A percentile compares a stretch with the other conserved stretches of the same genome.
Conservation (phyloP, 768 basidiomycete genomes). For the Boletellus ananiceps region DNA sequence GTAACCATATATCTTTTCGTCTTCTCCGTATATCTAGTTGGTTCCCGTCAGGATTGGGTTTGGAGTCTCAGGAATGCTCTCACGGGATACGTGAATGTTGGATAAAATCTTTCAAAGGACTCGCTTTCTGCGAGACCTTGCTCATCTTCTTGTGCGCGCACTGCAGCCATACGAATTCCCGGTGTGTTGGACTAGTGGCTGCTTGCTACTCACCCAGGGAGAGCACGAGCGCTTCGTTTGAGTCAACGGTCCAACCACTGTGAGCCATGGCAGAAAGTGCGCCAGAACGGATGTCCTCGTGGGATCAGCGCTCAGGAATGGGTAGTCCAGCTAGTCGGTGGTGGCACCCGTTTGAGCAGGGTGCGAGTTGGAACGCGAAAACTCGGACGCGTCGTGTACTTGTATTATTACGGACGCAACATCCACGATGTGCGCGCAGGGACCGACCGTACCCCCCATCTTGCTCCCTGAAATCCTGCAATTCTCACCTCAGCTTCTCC, state of each 20-base stretch:
- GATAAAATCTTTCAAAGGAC: conserved; percentile 66
- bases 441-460: conserved; percentile 24
- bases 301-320: background rate
- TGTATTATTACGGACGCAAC: conserved; percentile 11
- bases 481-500: conserved; percentile 77
- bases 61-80: conserved; percentile 21
- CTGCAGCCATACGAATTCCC: conserved; percentile 34
- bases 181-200: conserved; percentile 1
- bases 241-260: conserved; percentile 69
- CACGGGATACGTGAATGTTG: conserved; percentile 92
- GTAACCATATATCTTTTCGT: conserved; percentile 96
- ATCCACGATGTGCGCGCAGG: conserved; percentile 25
- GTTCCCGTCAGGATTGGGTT: conserved; percentile 5
- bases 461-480: conserved; percentile 57
- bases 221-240: conserved; percentile 71
- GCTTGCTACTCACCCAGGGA: conserved; percentile 54
- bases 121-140: conserved; percentile 53
- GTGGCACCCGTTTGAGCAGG: background rate
- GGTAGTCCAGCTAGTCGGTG: too few relatives aligned
- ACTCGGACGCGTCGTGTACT: conserved; percentile 26
- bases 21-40: conserved; percentile 85
- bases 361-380: background rate
- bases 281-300: background rate
- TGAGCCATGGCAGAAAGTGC: conserved; percentile 18
- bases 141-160: conserved; percentile 65